Conservation (phyloP, 768 basidiomycete genomes). For the Butyriboletus loyo region DNA sequence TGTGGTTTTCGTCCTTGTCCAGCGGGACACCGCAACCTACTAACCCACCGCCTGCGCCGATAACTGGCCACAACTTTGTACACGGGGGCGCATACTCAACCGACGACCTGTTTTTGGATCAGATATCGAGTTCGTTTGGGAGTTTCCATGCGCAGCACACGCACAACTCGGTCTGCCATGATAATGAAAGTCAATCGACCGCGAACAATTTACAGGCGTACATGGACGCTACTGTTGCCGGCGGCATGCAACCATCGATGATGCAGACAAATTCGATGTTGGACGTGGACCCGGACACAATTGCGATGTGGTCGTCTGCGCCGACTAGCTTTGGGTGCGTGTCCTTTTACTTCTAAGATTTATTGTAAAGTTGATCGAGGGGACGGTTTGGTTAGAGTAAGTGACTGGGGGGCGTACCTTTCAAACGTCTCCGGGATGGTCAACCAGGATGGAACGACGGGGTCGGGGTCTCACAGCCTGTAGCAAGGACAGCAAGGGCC, state of each 20-base stretch:
- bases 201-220: conserved; percentile 13
- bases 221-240: conserved; percentile 4
- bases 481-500: neutral
- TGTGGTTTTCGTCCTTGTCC: conserved; percentile 22
- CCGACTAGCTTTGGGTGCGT: conserved; percentile 61
- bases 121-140: conserved; percentile 11
- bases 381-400: conserved; percentile 27
- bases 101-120: conserved; percentile 23
- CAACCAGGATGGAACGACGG: conserved; percentile 11
- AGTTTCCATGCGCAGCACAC: neutral
- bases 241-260: neutral
- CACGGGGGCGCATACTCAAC: conserved; percentile 14
- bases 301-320: conserved; percentile 62
- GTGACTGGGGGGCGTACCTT: conserved; percentile 41
- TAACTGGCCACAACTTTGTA: neutral
- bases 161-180: neutral
- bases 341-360: neutral
- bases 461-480: neutral
- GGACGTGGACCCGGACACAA: conserved; percentile 45
- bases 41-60: neutral
- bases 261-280: conserved; percentile 2
- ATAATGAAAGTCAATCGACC: neutral
- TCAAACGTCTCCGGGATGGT: conserved; percentile 29
- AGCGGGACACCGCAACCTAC: neutral
- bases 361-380: neutral